These are phyloP conservation scores for Mortierella sp. DNA, from an alignment of 371 early-diverging fungal species.

Conservation along the genomic window DNA sequence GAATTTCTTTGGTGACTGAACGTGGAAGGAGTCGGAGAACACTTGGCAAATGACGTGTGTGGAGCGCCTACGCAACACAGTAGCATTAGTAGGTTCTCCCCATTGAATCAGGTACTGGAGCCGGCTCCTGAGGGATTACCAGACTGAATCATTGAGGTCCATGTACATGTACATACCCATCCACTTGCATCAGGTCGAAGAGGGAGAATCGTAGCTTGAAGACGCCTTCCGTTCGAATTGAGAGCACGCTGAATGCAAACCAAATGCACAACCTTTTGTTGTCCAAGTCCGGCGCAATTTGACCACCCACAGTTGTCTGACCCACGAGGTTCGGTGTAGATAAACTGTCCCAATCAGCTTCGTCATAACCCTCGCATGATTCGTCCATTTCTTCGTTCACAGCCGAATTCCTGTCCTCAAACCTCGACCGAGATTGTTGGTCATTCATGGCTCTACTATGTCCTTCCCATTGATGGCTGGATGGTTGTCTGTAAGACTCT, in stretches of 20 bases:
- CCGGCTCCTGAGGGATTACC: no score
- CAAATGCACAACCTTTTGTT: slow-evolving; percentile 19
- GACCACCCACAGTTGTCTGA: slow-evolving; percentile 31
- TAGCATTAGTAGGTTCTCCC: no score
- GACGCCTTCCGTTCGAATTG: slow-evolving; percentile 31
- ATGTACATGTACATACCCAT: slow-evolving; percentile 20
- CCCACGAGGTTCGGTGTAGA: slow-evolving; percentile 33
- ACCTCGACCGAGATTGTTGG: no score
- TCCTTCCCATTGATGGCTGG: background rate
- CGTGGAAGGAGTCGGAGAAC: slow-evolving; percentile 33
- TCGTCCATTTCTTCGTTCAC: background rate
- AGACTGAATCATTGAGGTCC: no score
- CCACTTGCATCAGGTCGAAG: no score
- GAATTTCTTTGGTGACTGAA: slow-evolving; percentile 39
- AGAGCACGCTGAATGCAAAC: slow-evolving; percentile 32
- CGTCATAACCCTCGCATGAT: background rate
- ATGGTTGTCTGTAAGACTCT: background rate
- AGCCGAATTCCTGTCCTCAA: no score
- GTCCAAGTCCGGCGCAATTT: slow-evolving; percentile 20
- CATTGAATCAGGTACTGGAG: no score
- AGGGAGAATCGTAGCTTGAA: slow-evolving; percentile 39
- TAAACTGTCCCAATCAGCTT: slow-evolving; percentile 8
- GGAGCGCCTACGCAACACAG: slow-evolving; percentile 4
- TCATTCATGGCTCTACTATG: no score
- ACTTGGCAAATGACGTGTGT: slow-evolving; percentile 16